Evolutionary conservation across 2,329 filamentous ascomycete genomes (phyloP).

Genomic region (Metarhizium humberi): DNA sequence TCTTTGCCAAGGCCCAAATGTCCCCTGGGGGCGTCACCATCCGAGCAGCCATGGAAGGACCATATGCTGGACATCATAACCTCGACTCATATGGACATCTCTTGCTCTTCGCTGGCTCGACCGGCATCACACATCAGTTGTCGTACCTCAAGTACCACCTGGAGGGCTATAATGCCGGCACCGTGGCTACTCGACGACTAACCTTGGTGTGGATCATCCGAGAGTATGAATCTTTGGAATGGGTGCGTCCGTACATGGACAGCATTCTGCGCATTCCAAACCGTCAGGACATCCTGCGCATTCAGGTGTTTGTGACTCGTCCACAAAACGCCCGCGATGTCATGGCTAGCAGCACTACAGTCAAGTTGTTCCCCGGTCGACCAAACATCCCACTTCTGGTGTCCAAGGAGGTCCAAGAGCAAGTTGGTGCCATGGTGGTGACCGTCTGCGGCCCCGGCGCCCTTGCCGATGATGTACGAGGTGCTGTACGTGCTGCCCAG

Average conservation of each 20-base stretch:
- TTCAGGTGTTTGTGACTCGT: conserved; percentile 84
- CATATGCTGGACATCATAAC: conserved; percentile 75
- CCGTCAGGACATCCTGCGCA: conserved; percentile 72
- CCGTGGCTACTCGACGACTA: conserved; percentile 70
- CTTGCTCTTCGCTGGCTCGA: conserved; percentile 83
- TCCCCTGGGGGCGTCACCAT: conserved; percentile 49
- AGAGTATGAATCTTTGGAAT: conserved; percentile 80
- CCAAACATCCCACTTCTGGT: conserved; percentile 77
- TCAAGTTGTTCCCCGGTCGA: conserved; percentile 86
- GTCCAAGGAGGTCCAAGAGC: conserved; percentile 69
- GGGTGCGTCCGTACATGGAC: conserved; percentile 83
- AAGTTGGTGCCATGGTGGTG: conserved; percentile 82
- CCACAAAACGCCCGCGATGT: conserved; percentile 79
- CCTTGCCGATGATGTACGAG: conserved; percentile 66
- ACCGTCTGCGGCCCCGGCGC: conserved; percentile 70
- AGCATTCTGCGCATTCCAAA: conserved; percentile 66
- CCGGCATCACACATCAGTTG: conserved; percentile 92
- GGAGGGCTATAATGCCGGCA: conserved; percentile 57
- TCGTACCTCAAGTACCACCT: conserved; percentile 76
- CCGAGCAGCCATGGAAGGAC: conserved; percentile 75
- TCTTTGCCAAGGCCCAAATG: conserved; percentile 60
- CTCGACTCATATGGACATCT: conserved; percentile 89
- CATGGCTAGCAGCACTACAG: conserved; percentile 63
- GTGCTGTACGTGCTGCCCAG: conserved; percentile 55
- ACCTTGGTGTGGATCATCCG: conserved; percentile 91